Conservation (phyloP, 2,329 filamentous ascomycete genomes). For the Paecilomyces variotii region DNA sequence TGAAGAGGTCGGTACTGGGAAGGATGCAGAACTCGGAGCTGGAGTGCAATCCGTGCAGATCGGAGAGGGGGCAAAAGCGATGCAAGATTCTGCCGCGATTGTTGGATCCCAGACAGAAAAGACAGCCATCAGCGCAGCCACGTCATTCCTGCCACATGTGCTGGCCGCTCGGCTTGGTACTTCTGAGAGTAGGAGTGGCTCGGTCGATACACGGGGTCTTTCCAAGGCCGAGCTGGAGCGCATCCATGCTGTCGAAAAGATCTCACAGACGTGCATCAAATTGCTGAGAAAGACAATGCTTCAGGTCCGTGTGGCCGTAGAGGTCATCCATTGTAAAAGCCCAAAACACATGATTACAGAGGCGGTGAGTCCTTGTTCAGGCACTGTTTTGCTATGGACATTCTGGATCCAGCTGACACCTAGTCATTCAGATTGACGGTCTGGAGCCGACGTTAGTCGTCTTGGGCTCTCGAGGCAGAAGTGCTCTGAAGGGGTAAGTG, state of each 20-base stretch:
- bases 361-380: constrained; percentile 48
- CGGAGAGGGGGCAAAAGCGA: constrained; percentile 65
- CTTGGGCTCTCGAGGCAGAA: constrained; percentile 82
- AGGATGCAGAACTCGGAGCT: constrained; percentile 17
- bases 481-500: constrained; percentile 81
- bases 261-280: constrained; percentile 77
- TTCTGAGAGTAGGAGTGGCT: constrained; percentile 32
- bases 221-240: constrained; percentile 68
- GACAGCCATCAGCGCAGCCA: constrained; percentile 26
- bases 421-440: constrained; percentile 62
- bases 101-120: constrained; percentile 56
- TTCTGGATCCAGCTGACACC: neutral
- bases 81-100: constrained; percentile 66
- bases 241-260: constrained; percentile 68
- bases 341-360: constrained; percentile 94
- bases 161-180: constrained; percentile 26
- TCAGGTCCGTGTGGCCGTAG: constrained; percentile 86
- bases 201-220: constrained; percentile 43
- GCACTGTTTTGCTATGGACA: neutral
- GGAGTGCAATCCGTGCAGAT: constrained; percentile 42
- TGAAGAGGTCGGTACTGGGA: constrained; percentile 56
- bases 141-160: constrained; percentile 19
- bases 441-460: constrained; percentile 88
- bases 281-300: constrained; percentile 83
- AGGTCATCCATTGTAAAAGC: constrained; percentile 97